Evolutionary conservation across 2,329 filamentous ascomycete species (phyloP), one percentile per base, ranked within the genome.

Genomic region (Penicillium sp.): DNA sequence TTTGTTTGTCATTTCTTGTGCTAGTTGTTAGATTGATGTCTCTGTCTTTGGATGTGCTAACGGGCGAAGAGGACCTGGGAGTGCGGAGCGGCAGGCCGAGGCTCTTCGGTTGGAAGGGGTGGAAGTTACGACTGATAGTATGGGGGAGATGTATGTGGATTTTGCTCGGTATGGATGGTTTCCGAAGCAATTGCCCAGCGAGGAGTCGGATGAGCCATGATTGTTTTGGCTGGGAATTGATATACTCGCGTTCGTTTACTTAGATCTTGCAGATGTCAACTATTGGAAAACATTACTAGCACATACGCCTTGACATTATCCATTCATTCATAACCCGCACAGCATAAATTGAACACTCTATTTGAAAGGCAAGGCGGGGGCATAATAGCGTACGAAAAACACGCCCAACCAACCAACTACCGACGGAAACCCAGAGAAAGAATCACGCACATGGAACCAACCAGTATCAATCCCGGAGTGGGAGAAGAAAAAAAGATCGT

Each of bases 131-230:
- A 55, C 49, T 13, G 66, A 69, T 37, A 60, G 55, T 5, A 65
- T 71, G 59, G 68, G 67, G 1, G 68, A 71, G 41, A 61, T 63
- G 14, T 64, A 60, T 37, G 54, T 72, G 29, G 64, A 71, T 50
- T 55, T 71, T 26, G 53, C 48, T 2, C 47, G 42, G 22, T 71
- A 61, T 54, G 69, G 69, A n/a, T 72, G 69, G 69, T 72, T 72
- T 60, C 74, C 74, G 3, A 60, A 64, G 12, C 48, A 60, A 25
- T 59, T 77, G 26, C 71, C 72, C 6, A 72, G 69, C 55, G 71
- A 74, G 39, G 64, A 53, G 13, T 49, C 47, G 20, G 30, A 33
- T 10, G 26, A 42, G n/a, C n/a, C 9, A 25, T 22, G 37, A 41
- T 29, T 26, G 27, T 18, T 27, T 30, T 39, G 39, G n/a, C n/a